Percentiles rank a stretch among this genome's conserved stretches.
Evolutionary conservation across 2,329 filamentous ascomycete species (phyloP).

Genomic region (Cercospora berteroae): DNA sequence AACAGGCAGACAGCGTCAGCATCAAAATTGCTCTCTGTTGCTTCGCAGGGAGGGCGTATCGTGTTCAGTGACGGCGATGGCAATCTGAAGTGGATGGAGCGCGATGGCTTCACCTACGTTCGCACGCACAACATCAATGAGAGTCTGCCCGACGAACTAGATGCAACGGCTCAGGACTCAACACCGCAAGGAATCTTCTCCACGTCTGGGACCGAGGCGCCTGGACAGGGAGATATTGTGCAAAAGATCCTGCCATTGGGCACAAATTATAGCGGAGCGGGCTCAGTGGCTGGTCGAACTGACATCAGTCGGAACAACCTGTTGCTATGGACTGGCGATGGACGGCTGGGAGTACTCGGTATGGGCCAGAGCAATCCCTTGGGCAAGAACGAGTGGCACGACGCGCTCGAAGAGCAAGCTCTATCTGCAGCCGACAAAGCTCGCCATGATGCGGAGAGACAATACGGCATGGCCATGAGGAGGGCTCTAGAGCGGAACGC

Average conservation of each 20-base stretch:
- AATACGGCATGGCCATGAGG: constrained; percentile 71
- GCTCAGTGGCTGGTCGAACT: constrained; percentile 9
- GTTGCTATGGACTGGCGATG: constrained; percentile 83
- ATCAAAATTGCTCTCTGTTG: constrained; percentile 78
- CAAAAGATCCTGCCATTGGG: constrained; percentile 69
- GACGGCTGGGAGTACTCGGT: constrained; percentile 67
- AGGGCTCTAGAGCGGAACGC: constrained; percentile 73
- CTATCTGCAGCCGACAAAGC: constrained; percentile 47
- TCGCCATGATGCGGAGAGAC: constrained; percentile 56
- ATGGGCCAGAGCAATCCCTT: constrained; percentile 43
- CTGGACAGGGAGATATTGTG: constrained; percentile 64
- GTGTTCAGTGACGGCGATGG: constrained; percentile 83
- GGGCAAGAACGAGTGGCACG: constrained; percentile 39
- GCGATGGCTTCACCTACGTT: constrained; percentile 65
- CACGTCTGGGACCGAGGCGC: constrained; percentile 25
- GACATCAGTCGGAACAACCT: constrained; percentile 60
- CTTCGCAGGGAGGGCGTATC: constrained; percentile 76
- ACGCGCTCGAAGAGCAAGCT: constrained; percentile 42
- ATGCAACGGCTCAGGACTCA: constrained; percentile 19
- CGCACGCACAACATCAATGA: constrained; percentile 59
- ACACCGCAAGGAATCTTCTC: constrained; percentile 30
- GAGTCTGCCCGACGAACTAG: constrained; percentile 1
- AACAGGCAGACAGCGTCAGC: constrained; percentile 81
- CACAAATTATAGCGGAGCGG: neutral
- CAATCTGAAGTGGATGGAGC: constrained; percentile 84